Percentiles rank a stretch among this genome's conserved stretches.
Evolutionary conservation across 116 monocot genomes (phyloP).

Genomic region (Trichopus zeylanicus): DNA sequence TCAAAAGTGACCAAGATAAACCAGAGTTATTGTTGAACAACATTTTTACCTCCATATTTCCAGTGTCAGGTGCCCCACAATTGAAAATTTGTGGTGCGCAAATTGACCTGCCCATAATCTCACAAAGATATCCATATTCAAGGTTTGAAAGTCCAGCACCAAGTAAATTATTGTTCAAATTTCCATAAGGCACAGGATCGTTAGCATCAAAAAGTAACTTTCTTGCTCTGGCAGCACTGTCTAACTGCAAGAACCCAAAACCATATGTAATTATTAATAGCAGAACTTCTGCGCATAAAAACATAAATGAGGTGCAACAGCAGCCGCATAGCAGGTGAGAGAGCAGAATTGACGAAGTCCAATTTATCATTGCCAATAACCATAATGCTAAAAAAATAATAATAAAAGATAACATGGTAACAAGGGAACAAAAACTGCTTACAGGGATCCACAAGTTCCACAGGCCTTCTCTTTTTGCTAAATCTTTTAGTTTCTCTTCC

Average conservation of each 20-base stretch:
- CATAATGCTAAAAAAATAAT: background rate
- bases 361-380: too few species aligned
- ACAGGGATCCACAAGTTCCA: slow-evolving; percentile 99
- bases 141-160: slow-evolving; percentile 96
- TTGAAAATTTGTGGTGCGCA: slow-evolving; percentile 99
- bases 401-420: background rate
- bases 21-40: background rate
- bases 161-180: slow-evolving; percentile 31
- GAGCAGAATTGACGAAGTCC: too few species aligned
- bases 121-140: slow-evolving; percentile 95
- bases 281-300: background rate
- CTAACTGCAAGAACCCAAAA: slow-evolving; percentile 45
- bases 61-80: slow-evolving; percentile 94
- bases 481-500: slow-evolving; percentile 77
- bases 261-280: background rate
- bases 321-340: too few species aligned
- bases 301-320: too few species aligned
- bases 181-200: slow-evolving; percentile 3
- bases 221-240: slow-evolving; percentile 93
- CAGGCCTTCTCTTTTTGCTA: slow-evolving; percentile 83
- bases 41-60: slow-evolving; percentile 91
- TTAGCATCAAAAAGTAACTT: slow-evolving; percentile 62
- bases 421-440: slow-evolving; percentile 6
- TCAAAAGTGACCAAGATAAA: too few species aligned
- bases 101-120: slow-evolving; percentile 93